Conservation (phyloP, 495 filamentous ascomycete genomes). For the Chlorociboria aeruginascens region DNA sequence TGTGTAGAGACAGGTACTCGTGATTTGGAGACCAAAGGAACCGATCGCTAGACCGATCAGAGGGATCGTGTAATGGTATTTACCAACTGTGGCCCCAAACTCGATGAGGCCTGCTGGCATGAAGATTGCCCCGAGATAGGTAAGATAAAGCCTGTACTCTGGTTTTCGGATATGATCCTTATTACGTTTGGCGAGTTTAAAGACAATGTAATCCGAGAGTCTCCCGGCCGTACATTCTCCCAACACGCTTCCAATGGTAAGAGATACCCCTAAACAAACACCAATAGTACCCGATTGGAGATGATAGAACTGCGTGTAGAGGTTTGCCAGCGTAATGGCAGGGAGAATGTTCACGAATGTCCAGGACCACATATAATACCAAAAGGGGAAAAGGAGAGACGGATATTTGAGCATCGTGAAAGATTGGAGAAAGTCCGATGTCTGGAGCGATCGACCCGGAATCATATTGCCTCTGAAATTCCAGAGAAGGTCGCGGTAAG, state of each 20-base stretch:
- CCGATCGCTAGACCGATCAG: conserved; percentile 25
- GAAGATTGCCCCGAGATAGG: conserved; percentile 15
- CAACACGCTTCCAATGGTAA: conserved; percentile 19
- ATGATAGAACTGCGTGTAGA: conserved; percentile 16
- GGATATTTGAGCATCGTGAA: conserved; percentile 22
- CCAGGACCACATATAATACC: conserved; percentile 20
- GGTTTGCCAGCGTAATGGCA: conserved; percentile 17
- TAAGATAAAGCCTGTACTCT: conserved; percentile 20
- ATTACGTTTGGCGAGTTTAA: conserved; percentile 7
- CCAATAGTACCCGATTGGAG: conserved; percentile 17
- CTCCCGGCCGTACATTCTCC: conserved; percentile 21
- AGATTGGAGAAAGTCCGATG: conserved; percentile 17
- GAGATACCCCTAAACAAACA: conserved; percentile 13
- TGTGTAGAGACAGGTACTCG: conserved; percentile 21
- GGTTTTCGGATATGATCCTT: conserved; percentile 15
- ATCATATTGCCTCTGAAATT: conserved; percentile 19
- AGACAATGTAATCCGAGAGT: conserved; percentile 17
- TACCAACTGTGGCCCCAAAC: conserved; percentile 24
- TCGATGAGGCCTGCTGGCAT: conserved; percentile 20
- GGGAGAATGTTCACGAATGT: conserved; percentile 22
- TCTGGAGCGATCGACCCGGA: conserved; percentile 10
- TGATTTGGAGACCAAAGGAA: conserved; percentile 26
- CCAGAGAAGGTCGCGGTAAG: conserved; percentile 15
- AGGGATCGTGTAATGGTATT: conserved; percentile 3
- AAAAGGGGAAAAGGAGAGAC: conserved; percentile 17